Conservation (phyloP, 768 basidiomycete genomes). For the Leucosporidium yakuticum region DNA sequence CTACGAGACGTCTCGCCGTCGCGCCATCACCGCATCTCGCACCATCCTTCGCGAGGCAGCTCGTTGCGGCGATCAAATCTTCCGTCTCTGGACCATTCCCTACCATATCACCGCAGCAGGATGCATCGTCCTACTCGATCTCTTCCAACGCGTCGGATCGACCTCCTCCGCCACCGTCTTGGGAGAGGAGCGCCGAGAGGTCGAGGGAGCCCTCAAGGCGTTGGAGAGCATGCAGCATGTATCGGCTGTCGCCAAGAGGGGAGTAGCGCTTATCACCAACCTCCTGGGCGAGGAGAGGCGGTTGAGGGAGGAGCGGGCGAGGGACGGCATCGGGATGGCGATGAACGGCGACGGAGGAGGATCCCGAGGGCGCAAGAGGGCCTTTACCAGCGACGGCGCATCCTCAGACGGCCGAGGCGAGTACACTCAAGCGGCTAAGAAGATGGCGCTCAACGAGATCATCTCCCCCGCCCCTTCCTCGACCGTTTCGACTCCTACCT, state of each 20-base stretch:
- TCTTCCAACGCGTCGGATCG: constrained; percentile 13
- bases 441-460: constrained; percentile 1
- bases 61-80: constrained; percentile 6
- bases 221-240: not conserved
- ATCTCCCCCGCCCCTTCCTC: too few relatives aligned
- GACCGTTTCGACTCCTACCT: too few relatives aligned
- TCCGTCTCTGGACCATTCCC: constrained; percentile 39
- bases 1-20: constrained; percentile 9
- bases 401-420: not conserved
- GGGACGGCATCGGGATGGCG: not conserved
- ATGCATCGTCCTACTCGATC: constrained; percentile 16
- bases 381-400: too few relatives aligned
- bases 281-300: constrained; percentile 5
- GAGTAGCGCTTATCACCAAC: constrained; percentile 11
- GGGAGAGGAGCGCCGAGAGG: constrained; percentile 4
- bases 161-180: constrained; percentile 1
- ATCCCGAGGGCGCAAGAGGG: too few relatives aligned
- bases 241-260: constrained; percentile 1
- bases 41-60: constrained; percentile 6
- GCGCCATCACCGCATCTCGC: constrained; percentile 6
- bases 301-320: not conserved
- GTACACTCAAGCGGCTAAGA: not conserved
- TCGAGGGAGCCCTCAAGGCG: not conserved
- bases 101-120: constrained; percentile 13
- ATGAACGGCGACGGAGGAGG: too few relatives aligned